Conservation (phyloP, 306 rosid species). For the Gillenia trifoliata region DNA sequence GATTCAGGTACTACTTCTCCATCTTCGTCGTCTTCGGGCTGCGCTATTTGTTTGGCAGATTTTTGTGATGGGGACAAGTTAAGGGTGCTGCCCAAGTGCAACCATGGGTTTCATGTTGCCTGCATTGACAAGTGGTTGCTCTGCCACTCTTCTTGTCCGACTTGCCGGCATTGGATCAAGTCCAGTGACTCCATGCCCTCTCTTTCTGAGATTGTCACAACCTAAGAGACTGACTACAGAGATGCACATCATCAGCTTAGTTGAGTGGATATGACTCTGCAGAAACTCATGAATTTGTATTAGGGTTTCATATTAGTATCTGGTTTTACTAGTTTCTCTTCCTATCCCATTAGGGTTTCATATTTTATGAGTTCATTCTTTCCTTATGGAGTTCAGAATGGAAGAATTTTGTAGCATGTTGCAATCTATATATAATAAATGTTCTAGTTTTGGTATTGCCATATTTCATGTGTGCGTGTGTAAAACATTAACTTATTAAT, state of each 20-base stretch:
- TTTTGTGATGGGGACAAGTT: conserved; percentile 61
- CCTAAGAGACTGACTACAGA: background rate
- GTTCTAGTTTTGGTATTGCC: background rate
- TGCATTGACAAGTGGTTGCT: conserved; percentile 81
- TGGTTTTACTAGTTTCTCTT: background rate
- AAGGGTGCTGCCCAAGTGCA: conserved; percentile 67
- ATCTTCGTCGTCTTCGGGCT: conserved; percentile 31
- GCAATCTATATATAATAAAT: background rate
- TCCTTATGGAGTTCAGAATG: background rate
- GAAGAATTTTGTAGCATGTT: background rate
- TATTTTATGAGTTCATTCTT: background rate
- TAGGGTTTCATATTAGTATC: background rate
- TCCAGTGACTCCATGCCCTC: conserved; percentile 15
- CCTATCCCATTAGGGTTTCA: background rate
- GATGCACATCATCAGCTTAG: background rate
- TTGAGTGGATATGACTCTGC: background rate
- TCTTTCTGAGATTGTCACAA: conserved; percentile 12
- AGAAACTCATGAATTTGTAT: background rate
- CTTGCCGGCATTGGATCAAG: conserved; percentile 56
- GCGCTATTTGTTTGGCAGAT: conserved; percentile 65
- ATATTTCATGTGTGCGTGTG: background rate
- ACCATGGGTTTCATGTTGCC: conserved; percentile 60
- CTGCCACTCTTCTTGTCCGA: conserved; percentile 81
- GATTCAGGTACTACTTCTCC: conserved; percentile 9
- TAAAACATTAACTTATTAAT: background rate